phyloP scores from a whole-genome alignment of 2,329 filamentous ascomycete species.

The Blastomyces gilchristii region DNA sequence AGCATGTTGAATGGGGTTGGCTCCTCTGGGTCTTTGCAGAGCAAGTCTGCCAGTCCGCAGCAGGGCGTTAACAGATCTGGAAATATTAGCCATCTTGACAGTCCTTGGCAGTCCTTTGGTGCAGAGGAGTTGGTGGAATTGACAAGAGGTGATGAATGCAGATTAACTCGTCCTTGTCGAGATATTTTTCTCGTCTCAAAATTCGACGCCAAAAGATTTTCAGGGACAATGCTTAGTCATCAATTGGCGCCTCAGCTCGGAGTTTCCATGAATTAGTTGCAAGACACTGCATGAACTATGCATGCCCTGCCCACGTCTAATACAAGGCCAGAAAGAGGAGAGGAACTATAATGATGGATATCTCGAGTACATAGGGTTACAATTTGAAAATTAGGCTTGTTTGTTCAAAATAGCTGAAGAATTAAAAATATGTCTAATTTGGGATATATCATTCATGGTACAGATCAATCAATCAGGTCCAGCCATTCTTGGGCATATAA shows the following conservation, averaged over 20 bases:
- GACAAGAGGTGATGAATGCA: slow-evolving; percentile 6
- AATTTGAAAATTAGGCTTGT: neutral
- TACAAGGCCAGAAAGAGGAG: too few species aligned
- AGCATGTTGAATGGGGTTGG: slow-evolving; percentile 62
- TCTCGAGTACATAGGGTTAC: neutral
- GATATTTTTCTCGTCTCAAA: slow-evolving; percentile 18
- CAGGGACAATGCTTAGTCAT: slow-evolving; percentile 29
- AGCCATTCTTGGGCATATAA: neutral
- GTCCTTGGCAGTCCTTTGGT: slow-evolving; percentile 35
- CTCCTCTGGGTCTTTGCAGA: slow-evolving; percentile 55
- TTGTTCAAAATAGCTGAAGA: neutral
- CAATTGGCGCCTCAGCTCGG: neutral
- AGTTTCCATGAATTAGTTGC: too few species aligned
- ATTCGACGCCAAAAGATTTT: slow-evolving; percentile 30
- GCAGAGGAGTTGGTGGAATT: slow-evolving; percentile 17
- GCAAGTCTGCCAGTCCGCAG: slow-evolving; percentile 71
- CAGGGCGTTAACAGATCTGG: slow-evolving; percentile 67
- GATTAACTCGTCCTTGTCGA: neutral
- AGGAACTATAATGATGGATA: neutral
- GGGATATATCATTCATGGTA: neutral
- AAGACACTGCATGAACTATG: too few species aligned
- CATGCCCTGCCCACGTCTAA: too few species aligned
- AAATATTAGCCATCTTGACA: slow-evolving; percentile 66
- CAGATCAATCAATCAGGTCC: neutral
- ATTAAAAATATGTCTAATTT: neutral